Evolutionary conservation across 1,139 yeast genomes (phyloP), one percentile per base, ranked within the genome.

Genomic region (Kodamaea fungicola): DNA sequence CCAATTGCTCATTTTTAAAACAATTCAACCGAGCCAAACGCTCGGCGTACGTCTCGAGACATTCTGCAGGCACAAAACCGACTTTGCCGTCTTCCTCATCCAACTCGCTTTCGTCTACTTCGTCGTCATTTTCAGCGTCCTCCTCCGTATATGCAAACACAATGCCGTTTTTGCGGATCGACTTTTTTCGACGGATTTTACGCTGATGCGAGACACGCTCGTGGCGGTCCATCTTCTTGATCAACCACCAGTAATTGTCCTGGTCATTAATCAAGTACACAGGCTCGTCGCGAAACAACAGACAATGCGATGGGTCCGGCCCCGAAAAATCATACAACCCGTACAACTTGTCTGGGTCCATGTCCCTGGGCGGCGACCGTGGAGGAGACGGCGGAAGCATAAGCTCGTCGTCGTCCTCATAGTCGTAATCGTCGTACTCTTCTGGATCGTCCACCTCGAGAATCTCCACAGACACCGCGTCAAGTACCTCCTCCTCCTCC

Each of bases 181-280:
- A 32, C 24, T 32, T 34, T 29, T 35, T 41, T 22, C 42, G 31
- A 23, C 39, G 31, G 10, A 37, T 36, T 9, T 42, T 39, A 32
- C 42, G 42, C n/a, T 32, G 30, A 13, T 44, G 44, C 16, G 34
- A 27, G 3, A 51, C 46, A n/a, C 69, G 49, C 44, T 71, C 75
- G 12, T 51, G 50, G 39, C 61, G 65, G 33, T 73, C 70, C 40
- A 81, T 70, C 48, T 87, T 79, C 42, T 81, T 74, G 22, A 92
- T 90, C 9, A 90, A 66, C 98, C 98, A 92, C 98, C 98, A 92
- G 63, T 92, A 92, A 42, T 88, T 78, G 59, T 92, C 97, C 41
- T 85, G 81, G 54, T 92, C 98, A 53, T 89, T 90, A 27, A 92
- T 64, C 26, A 92, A 65, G 33, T 77, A 69, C 44, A 94, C 92